Evolutionary conservation across 441 rosid species (phyloP), one percentile per base, ranked within the genome.

Genomic region (Viola pubescens): DNA sequence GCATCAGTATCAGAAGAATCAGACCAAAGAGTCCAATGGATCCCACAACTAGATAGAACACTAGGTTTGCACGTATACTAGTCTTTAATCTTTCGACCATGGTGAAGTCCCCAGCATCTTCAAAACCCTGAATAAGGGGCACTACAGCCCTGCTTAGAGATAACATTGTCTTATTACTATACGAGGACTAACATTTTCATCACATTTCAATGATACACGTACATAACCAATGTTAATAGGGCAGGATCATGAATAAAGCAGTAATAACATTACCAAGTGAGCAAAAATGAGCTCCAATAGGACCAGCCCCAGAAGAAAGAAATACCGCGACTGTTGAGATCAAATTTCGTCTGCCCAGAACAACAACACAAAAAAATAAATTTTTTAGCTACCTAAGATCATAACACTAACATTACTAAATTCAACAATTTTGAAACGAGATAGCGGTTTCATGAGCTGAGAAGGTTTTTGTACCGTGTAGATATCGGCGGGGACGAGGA

Each of bases 71-170:
- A 50, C 81, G 99, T 11, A 90, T 73, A 43, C 99, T 94, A 62
- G 95, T 94, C 84, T 78, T 86, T 75, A 94, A 71, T 76, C 89
- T 81, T 83, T 94, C 97, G 12, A 82, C 73, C 51, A 88, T 75
- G 0, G 91, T 82, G 68, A 94, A 94, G 77, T 94, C 99, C 54
- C 99, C 99, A 47, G 97, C 99, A 86, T 90, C 99, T 88, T 94
- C 99, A 54, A 81, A 94, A 80, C 99, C 99, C 94, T 90, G 97
- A 68, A 94, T 83, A 75, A 94, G 95, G 76, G 99, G 97, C 81
- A 82, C 97, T 79, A 83, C 97, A 69, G 95, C 95, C 99, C 99
- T 94, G 95, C 75, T 81, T 77, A 82, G 80, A 80, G 73, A 83
- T 75, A 72, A 83, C 71, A 76, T 70, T 54, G 56, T 19, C 46